Conservation (phyloP, 2,329 filamentous ascomycete genomes). For the Xylaria sp. region DNA sequence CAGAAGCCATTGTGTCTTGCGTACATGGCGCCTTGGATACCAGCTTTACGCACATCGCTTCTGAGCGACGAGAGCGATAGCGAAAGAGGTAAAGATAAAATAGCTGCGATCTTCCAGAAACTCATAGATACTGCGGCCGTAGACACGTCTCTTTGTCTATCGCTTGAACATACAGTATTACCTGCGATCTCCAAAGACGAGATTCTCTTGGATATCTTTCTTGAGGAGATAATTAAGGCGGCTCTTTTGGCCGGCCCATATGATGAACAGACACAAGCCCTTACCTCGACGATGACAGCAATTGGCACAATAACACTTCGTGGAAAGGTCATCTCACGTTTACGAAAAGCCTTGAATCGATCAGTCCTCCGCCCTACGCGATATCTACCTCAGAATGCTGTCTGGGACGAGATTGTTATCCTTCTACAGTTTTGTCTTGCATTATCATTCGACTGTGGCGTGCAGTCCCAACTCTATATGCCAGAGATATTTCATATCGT, state of each 20-base stretch:
- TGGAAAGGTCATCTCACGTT: slow-evolving; percentile 67
- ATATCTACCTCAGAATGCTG: slow-evolving; percentile 67
- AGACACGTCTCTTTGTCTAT: slow-evolving; percentile 63
- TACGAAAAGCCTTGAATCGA: slow-evolving; percentile 70
- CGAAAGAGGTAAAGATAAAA: slow-evolving; percentile 70
- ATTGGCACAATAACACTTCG: slow-evolving; percentile 70
- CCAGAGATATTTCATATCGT: slow-evolving; percentile 74
- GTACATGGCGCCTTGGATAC: slow-evolving; percentile 74
- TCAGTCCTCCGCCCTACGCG: slow-evolving; percentile 71
- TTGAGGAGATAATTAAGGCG: slow-evolving; percentile 71
- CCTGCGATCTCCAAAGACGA: slow-evolving; percentile 69
- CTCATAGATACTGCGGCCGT: slow-evolving; percentile 69
- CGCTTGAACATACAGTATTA: slow-evolving; percentile 70
- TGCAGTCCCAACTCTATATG: slow-evolving; percentile 70
- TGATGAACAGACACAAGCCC: slow-evolving; percentile 63
- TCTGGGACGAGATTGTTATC: slow-evolving; percentile 73
- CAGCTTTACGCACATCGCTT: slow-evolving; percentile 64
- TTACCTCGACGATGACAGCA: slow-evolving; percentile 67
- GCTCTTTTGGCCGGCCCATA: slow-evolving; percentile 62
- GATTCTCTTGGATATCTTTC: slow-evolving; percentile 67
- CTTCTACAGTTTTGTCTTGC: slow-evolving; percentile 70
- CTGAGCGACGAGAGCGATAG: slow-evolving; percentile 65
- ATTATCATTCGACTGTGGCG: slow-evolving; percentile 70
- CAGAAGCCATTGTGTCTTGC: slow-evolving; percentile 70
- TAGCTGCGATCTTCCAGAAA: slow-evolving; percentile 67